These are phyloP conservation scores for Malus hybrid DNA, from an alignment of 331 rosid species.

Conservation along the genomic window DNA sequence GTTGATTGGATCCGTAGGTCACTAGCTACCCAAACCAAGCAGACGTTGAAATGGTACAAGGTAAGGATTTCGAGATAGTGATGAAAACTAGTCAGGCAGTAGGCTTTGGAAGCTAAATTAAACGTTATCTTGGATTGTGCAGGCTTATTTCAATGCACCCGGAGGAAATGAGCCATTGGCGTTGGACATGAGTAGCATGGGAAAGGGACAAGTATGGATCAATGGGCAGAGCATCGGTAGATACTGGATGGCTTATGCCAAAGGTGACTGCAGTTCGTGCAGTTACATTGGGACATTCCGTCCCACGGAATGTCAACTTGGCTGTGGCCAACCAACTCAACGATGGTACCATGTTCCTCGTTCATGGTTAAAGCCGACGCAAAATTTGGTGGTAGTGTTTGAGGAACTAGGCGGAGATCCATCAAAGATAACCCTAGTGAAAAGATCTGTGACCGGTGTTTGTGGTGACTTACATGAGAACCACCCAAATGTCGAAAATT, in stretches of 20 bases:
- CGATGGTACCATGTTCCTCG: slow-evolving; percentile 92
- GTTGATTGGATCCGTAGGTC: slow-evolving; percentile 64
- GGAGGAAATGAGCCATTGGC: slow-evolving; percentile 71
- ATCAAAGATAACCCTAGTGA: slow-evolving; percentile 50
- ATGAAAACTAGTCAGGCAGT: not conserved
- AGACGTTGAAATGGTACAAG: slow-evolving; percentile 78
- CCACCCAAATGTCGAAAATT: slow-evolving; percentile 15
- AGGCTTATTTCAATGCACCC: slow-evolving; percentile 76
- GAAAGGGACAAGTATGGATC: slow-evolving; percentile 97
- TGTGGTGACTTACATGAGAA: slow-evolving; percentile 32
- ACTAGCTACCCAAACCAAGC: slow-evolving; percentile 33
- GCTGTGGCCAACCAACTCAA: slow-evolving; percentile 92
- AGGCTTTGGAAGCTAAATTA: slow-evolving; percentile 13
- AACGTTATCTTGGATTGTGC: slow-evolving; percentile 16
- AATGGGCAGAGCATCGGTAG: slow-evolving; percentile 93
- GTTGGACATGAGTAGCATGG: slow-evolving; percentile 85
- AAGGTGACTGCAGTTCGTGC: slow-evolving; percentile 64
- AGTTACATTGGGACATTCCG: slow-evolving; percentile 64
- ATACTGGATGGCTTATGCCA: slow-evolving; percentile 88
- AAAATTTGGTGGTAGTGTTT: slow-evolving; percentile 61
- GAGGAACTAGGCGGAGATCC: slow-evolving; percentile 93
- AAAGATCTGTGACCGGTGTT: slow-evolving; percentile 37
- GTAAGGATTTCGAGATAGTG: slow-evolving; percentile 26
- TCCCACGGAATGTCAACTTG: slow-evolving; percentile 54
- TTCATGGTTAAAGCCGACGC: slow-evolving; percentile 82